Evolutionary conservation across 2,329 filamentous ascomycete genomes (phyloP), one percentile per base, ranked within the genome.

Genomic region (Esteya vermicola): DNA sequence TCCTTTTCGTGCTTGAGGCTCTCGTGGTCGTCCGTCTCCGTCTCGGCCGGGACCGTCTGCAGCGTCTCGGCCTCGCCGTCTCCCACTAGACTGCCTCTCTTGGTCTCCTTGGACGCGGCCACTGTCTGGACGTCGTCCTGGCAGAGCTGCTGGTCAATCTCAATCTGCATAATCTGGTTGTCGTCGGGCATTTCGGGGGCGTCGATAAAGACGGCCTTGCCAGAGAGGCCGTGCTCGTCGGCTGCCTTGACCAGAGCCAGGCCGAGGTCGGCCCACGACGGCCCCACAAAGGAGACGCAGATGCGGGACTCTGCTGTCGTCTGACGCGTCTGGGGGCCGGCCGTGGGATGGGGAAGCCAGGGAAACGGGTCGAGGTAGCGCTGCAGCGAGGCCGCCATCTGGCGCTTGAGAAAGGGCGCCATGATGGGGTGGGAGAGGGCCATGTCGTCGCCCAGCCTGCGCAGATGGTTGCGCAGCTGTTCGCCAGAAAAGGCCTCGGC

Each of bases 401-500:
- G 57, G 41, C 63, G 68, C 41, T 65, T 67, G 0, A 66, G 41
- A 54, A 70, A 80, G 0, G 75, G 72, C 2, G 56, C 59, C 68
- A 81, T 72, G 27, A 67, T 62, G 0, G 76, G 76, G 49, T 81
- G 76, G 3, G 68, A 69, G 22, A 78, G 50, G 5, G 74, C 64
- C 46, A 75, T 62, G 2, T 69, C 54, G 43, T 81, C 76, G 3
- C 57, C 60, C 2, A 80, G 56, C 3, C 72, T 54, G 19, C 65
- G 48, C 6, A 80, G 60, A 33, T 72, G 63, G 25, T 65, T 57
- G 46, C 72, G 77, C 36, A 81, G 54, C 50, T 78, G 70, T 48
- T 76, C 70, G 4, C 76, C 76, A 0, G 75, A 75, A 44, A 78
- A 67, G 0, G 65, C 72, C 49, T 81, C 76, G 32, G 75, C 73